Evolutionary conservation across 176 grass and related monocot genomes (phyloP).

Genomic region (Lolium perenne): DNA sequence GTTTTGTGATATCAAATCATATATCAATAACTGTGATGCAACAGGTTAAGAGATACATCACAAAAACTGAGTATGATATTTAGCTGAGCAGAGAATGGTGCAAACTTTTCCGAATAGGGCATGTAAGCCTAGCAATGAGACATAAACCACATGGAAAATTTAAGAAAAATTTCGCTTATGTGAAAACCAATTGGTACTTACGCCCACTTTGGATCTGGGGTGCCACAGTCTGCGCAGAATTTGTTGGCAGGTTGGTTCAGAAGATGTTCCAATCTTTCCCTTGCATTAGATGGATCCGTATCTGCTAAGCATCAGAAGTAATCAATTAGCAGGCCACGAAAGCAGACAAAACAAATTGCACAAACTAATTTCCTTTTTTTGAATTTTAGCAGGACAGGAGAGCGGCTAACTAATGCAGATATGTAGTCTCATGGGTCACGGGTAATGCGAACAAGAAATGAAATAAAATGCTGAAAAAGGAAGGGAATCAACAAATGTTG

Average conservation of each 20-base stretch:
- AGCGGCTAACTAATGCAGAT: background rate
- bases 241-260: slow-evolving; percentile 75
- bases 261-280: slow-evolving; percentile 67
- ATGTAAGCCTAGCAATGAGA: background rate
- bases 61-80: background rate
- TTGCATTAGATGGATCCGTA: slow-evolving; percentile 40
- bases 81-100: background rate
- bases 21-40: background rate
- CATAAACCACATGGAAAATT: background rate
- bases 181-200: slow-evolving; percentile 48
- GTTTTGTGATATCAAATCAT: background rate
- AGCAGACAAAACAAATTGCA: slow-evolving; percentile 1
- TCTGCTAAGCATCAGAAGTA: slow-evolving; percentile 1
- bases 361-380: too few relatives aligned
- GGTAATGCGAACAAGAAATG: background rate
- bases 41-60: background rate
- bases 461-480: background rate
- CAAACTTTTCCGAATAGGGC: background rate
- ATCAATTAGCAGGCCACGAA: slow-evolving; percentile 7
- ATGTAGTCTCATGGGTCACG: background rate
- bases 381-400: too few relatives aligned
- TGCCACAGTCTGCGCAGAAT: slow-evolving; percentile 84
- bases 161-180: background rate
- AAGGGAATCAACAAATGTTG: background rate
- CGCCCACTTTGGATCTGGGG: slow-evolving; percentile 93